Percentiles rank a stretch among this genome's conserved stretches.
Conservation (phyloP, 805 yeast species). For the Kluyveromyces starmeri region DNA sequence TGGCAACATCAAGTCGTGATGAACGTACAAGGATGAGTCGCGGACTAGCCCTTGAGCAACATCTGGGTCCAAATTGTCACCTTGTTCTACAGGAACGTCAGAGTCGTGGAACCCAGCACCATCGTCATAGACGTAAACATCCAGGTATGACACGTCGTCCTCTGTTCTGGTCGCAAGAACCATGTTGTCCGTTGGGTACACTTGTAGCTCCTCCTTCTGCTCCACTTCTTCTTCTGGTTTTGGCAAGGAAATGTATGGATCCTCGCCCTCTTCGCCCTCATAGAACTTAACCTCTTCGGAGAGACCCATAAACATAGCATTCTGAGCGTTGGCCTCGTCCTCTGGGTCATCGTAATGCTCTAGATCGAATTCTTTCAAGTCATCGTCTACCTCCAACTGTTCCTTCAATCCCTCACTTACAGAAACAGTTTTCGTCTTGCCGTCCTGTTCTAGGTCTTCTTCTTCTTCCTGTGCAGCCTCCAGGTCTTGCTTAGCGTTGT, state of each 20-base stretch:
- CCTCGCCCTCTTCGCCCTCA: slow-evolving; percentile 36
- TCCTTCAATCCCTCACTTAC: slow-evolving; percentile 31
- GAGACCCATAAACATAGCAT: slow-evolving; percentile 66
- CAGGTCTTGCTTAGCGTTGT: slow-evolving; percentile 63
- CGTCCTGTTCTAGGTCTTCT: slow-evolving; percentile 21
- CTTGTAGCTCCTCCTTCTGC: slow-evolving; percentile 76
- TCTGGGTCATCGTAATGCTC: slow-evolving; percentile 75
- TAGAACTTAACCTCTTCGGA: slow-evolving; percentile 52
- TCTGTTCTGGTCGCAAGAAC: slow-evolving; percentile 90
- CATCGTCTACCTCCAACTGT: slow-evolving; percentile 66
- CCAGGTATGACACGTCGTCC: slow-evolving; percentile 86
- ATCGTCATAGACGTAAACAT: slow-evolving; percentile 91
- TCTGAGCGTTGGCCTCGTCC: slow-evolving; percentile 45
- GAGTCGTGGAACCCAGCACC: slow-evolving; percentile 77
- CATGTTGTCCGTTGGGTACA: slow-evolving; percentile 84
- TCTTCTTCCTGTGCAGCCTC: slow-evolving; percentile 36
- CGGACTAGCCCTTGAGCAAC: slow-evolving; percentile 65
- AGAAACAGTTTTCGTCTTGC: slow-evolving; percentile 18
- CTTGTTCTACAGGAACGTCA: slow-evolving; percentile 53
- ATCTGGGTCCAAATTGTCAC: slow-evolving; percentile 60
- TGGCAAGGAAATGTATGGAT: slow-evolving; percentile 38
- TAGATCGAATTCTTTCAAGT: slow-evolving; percentile 77
- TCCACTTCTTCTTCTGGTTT: slow-evolving; percentile 51
- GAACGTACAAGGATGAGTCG: slow-evolving; percentile 76
- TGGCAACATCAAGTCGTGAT: slow-evolving; percentile 94